Evolutionary conservation across 2,329 filamentous ascomycete genomes (phyloP), one percentile per base, ranked within the genome.

Genomic region (Trichoderma sp.): DNA sequence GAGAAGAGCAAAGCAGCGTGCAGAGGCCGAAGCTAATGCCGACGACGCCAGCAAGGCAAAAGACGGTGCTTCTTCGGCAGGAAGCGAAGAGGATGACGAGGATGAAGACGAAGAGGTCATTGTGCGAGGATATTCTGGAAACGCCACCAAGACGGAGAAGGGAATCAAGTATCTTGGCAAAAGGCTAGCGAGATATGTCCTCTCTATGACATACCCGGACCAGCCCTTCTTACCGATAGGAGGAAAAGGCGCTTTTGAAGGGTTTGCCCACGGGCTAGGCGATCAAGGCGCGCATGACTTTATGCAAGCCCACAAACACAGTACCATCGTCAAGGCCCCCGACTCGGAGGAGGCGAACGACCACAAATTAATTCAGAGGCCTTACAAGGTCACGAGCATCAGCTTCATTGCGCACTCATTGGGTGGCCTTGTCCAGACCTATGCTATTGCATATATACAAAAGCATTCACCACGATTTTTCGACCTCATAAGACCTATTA

Each of bases 101-200:
- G 88, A 93, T 12, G 91, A 93, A 32, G 91, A 95, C 47, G 93
- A 96, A 76, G 89, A 97, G 78, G 91, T 97, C 15, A 90, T 98
- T 76, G 95, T 98, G 3, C 88, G 95, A 74, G 95, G 95, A 2
- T 98, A 95, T 79, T 90, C 91, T 7, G 94, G 93, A 61, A 98
- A 98, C 80, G 93, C 93, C 8, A 94, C 93, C 39, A 91, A 92
- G 71, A 99, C 96, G 2, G 96, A 99, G 82, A 91, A 92, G 74
- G 96, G 96, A 17, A 98, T 99, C 78, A 97, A 98, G 80, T 99
- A 97, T 80, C 88, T 99, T 6, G 96, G 96, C 23, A 98, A 98
- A 80, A 89, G 96, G 65, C 88, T 99, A 30, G 96, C 96, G 23
- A 95, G 95, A 83, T 97, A 95, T 79, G 89, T 98, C 34, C 85